A percentile compares a stretch with the other conserved stretches of the same genome.
Conservation (phyloP, 306 rosid species). For the Fragaria ananassa region DNA sequence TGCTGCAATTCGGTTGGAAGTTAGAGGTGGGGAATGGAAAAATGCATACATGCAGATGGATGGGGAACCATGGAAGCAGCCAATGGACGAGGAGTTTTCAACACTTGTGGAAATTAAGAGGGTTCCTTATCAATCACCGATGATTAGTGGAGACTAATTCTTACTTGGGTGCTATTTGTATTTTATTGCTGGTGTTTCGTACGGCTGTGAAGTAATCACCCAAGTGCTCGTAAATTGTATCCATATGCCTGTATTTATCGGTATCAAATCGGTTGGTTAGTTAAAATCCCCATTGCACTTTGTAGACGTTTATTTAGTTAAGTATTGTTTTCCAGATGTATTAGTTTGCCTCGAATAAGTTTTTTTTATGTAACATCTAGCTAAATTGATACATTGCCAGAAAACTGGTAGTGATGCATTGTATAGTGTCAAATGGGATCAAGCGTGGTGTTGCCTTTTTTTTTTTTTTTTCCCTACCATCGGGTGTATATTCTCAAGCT, state of each 20-base stretch:
- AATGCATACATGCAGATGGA: constrained; percentile 86
- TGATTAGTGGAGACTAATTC: constrained; percentile 61
- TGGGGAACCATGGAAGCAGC: constrained; percentile 99
- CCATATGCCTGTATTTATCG: not conserved
- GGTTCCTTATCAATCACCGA: constrained; percentile 71
- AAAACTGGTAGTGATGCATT: not conserved
- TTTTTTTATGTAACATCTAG: not conserved
- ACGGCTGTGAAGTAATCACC: constrained; percentile 3
- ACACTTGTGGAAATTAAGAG: constrained; percentile 85
- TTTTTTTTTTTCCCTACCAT: too few species aligned
- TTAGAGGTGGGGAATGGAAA: constrained; percentile 93
- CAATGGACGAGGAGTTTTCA: constrained; percentile 57
- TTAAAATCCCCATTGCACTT: not conserved
- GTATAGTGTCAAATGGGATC: not conserved
- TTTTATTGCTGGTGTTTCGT: not conserved
- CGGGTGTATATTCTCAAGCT: not conserved
- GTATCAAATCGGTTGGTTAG: not conserved
- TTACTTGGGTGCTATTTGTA: constrained; percentile 14
- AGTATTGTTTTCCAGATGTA: not conserved
- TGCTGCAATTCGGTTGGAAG: constrained; percentile 79
- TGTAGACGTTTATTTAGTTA: not conserved
- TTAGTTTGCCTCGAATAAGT: not conserved
- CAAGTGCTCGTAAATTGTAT: constrained; percentile 24
- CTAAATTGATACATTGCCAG: not conserved
- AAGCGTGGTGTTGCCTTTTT: not conserved